phyloP scores from a whole-genome alignment of 768 basidiomycete genomes.

The Suillus americanus region DNA sequence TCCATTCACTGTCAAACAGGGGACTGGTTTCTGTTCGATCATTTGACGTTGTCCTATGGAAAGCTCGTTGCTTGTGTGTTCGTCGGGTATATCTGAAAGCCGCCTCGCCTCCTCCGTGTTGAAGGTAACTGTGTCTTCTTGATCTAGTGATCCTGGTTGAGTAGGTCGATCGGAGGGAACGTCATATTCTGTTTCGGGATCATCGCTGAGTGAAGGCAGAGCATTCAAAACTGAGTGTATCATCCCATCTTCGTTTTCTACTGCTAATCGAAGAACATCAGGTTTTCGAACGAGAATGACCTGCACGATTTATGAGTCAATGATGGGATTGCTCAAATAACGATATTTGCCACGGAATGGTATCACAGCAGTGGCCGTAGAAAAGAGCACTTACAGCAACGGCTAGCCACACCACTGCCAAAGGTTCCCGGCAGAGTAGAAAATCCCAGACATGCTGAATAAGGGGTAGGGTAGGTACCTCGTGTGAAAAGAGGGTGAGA shows the following conservation, averaged over 20 bases:
- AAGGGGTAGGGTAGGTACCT: constrained; percentile 84
- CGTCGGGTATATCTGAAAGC: background rate
- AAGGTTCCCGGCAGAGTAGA: constrained; percentile 78
- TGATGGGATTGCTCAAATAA: background rate
- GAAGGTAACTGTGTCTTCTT: background rate
- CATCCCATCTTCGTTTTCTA: constrained; percentile 81
- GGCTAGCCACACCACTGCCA: constrained; percentile 78
- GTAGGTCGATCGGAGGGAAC: constrained; percentile 18
- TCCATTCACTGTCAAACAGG: constrained; percentile 1
- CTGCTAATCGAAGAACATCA: constrained; percentile 58
- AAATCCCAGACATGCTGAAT: constrained; percentile 94
- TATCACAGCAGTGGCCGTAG: background rate
- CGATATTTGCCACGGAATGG: background rate
- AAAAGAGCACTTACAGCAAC: constrained; percentile 59
- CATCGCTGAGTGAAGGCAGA: constrained; percentile 58
- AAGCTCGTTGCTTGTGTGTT: background rate
- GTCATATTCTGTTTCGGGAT: constrained; percentile 7
- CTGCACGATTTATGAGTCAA: constrained; percentile 37
- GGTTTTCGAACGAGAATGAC: constrained; percentile 71
- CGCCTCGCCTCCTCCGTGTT: background rate
- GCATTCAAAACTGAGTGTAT: constrained; percentile 70
- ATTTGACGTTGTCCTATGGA: background rate
- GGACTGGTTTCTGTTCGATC: background rate
- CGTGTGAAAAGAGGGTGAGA: constrained; percentile 89
- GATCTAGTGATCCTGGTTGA: constrained; percentile 5